phyloP scores from a whole-genome alignment of 106 monocot genomes.

The Posidonia australis region DNA sequence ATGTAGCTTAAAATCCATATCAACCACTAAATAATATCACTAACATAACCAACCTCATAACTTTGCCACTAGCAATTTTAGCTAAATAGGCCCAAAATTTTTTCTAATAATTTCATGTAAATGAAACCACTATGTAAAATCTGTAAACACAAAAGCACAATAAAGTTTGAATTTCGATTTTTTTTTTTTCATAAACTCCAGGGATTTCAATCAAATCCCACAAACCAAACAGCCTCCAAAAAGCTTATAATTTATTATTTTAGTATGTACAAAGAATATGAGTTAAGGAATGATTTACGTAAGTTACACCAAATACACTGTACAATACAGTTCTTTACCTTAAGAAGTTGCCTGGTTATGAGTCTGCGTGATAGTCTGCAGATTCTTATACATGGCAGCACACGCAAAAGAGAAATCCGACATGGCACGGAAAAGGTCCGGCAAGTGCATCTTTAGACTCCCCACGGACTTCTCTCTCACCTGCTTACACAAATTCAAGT shows the following conservation, averaged over 20 bases:
- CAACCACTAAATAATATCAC: no score
- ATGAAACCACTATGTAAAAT: no score
- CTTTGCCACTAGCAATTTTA: no score
- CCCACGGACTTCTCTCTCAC: constrained; percentile 63
- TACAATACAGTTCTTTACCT: not conserved
- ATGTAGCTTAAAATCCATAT: no score
- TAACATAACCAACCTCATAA: no score
- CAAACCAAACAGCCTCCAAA: no score
- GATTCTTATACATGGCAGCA: constrained; percentile 42
- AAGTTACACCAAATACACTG: not conserved
- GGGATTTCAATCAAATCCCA: not conserved
- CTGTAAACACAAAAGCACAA: not conserved
- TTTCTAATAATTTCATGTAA: no score
- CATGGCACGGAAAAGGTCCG: constrained; percentile 69
- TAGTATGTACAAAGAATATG: not conserved
- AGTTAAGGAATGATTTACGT: not conserved
- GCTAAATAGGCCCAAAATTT: no score
- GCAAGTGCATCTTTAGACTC: constrained; percentile 52
- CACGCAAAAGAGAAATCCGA: constrained; percentile 38
- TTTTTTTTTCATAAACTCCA: no score
- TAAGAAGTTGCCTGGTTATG: not conserved
- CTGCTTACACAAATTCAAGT: constrained; percentile 42
- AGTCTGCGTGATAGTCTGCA: constrained; percentile 19
- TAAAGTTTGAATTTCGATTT: not conserved
- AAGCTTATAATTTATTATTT: no score